A percentile compares a stretch with the other conserved stretches of the same genome.
Conservation (phyloP, 805 yeast species). For the Barnettozyma pratensis region DNA sequence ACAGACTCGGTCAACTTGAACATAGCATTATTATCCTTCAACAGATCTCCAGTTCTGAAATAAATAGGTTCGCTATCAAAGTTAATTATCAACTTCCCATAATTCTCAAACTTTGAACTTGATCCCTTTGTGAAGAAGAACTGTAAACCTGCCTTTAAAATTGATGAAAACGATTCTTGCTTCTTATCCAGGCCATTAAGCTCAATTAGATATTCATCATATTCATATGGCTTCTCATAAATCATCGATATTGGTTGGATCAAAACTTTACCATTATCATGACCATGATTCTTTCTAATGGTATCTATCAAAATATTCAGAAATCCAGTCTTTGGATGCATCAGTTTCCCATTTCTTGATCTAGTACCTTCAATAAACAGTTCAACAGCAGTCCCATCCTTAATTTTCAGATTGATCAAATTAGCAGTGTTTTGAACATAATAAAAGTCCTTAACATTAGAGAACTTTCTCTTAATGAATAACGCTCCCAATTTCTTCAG, state of each 20-base stretch:
- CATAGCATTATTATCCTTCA: constrained; percentile 2
- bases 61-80: constrained; percentile 8
- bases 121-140: constrained; percentile 1
- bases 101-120: constrained; percentile 5
- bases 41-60: constrained; percentile 7
- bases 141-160: constrained; percentile 13
- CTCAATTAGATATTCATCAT: constrained; percentile 19
- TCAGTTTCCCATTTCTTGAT: constrained; percentile 22
- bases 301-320: constrained; percentile 15
- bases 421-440: constrained; percentile 12
- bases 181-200: constrained; percentile 21
- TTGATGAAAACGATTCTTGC: constrained; percentile 18
- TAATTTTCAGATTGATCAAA: constrained; percentile 7
- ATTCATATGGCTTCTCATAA: constrained; percentile 23
- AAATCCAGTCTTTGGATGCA: constrained; percentile 21
- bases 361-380: constrained; percentile 22
- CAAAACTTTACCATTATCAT: constrained; percentile 2
- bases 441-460: constrained; percentile 13
- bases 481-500: constrained; percentile 18
- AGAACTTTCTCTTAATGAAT: constrained; percentile 19
- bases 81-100: constrained; percentile 20
- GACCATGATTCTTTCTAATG: constrained; percentile 1
- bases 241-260: constrained; percentile 18
- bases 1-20: constrained; percentile 7
- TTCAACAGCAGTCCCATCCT: constrained; percentile 12